phyloP scores from a whole-genome alignment of 257 asterid species.

The Nicotiana obtusifolia region DNA sequence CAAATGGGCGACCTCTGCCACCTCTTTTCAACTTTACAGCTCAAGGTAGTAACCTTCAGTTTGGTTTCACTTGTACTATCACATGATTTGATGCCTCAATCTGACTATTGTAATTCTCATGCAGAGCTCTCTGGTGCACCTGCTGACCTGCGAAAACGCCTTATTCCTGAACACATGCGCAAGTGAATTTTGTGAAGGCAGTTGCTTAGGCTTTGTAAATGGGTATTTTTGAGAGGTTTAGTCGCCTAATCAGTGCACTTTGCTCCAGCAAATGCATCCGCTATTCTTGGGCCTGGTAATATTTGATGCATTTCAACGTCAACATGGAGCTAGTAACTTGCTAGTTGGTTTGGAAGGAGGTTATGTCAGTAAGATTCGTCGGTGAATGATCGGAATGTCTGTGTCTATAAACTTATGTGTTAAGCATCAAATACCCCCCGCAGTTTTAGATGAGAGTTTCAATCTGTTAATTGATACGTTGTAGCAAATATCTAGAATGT shows the following conservation, averaged over 20 bases:
- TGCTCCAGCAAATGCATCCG: background rate
- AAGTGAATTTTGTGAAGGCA: conserved; percentile 13
- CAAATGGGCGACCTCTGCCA: conserved; percentile 67
- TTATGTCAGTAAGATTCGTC: background rate
- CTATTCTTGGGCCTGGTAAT: background rate
- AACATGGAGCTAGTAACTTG: background rate
- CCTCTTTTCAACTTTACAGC: conserved; percentile 74
- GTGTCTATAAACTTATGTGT: background rate
- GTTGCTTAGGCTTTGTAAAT: conserved; percentile 20
- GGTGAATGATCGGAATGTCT: background rate
- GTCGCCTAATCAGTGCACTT: background rate
- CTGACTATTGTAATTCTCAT: conserved; percentile 6
- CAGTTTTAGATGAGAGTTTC: conserved; percentile 8
- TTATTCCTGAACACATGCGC: conserved; percentile 28
- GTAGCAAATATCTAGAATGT: conserved; percentile 14
- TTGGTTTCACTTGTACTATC: background rate
- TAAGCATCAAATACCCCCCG: background rate
- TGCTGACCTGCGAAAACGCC: conserved; percentile 36
- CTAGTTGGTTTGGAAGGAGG: background rate
- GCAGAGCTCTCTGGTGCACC: conserved; percentile 44
- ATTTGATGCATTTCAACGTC: background rate
- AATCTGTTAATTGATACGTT: conserved; percentile 4
- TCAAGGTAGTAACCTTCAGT: conserved; percentile 56
- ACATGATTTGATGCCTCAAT: background rate
- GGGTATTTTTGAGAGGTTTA: conserved; percentile 15